phyloP scores from a whole-genome alignment of 192 early-diverging fungal genomes.

The Funneliformis geosporum region DNA sequence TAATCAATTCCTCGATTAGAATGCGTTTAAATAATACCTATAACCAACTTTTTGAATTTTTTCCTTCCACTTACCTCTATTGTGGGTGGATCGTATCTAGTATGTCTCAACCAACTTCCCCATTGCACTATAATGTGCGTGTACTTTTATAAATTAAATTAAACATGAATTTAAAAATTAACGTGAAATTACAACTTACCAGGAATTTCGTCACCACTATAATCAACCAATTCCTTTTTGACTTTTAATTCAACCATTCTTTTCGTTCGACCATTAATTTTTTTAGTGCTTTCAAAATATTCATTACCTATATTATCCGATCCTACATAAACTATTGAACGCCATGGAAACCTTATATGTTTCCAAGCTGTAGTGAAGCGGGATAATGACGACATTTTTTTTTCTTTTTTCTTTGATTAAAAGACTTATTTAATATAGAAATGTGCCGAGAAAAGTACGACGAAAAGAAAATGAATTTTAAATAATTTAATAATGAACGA shows the following conservation, averaged over 20 bases:
- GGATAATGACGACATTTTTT: not conserved
- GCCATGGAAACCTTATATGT: slow-evolving; percentile 16
- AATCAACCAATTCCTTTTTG: slow-evolving; percentile 1
- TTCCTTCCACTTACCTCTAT: slow-evolving; percentile 13
- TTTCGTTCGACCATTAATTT: slow-evolving; percentile 12
- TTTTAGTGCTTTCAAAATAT: slow-evolving; percentile 19
- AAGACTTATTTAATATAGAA: too few species aligned
- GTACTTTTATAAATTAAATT: too few species aligned
- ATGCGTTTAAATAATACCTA: not conserved
- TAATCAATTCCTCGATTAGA: not conserved
- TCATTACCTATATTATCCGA: slow-evolving; percentile 27
- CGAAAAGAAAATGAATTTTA: too few species aligned
- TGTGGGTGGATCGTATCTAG: slow-evolving; percentile 26
- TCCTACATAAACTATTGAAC: slow-evolving; percentile 11
- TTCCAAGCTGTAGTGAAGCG: slow-evolving; percentile 3
- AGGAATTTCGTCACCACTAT: slow-evolving; percentile 16
- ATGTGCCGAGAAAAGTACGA: too few species aligned
- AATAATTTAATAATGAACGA: too few species aligned
- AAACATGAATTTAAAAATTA: too few species aligned
- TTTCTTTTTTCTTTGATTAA: not conserved
- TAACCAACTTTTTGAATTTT: not conserved
- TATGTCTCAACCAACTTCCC: slow-evolving; percentile 34
- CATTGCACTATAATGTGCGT: slow-evolving; percentile 26
- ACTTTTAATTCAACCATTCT: slow-evolving; percentile 22
- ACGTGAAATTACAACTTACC: not conserved